Conservation (phyloP, 345 rosid genomes). For the Heritiera littoralis region DNA sequence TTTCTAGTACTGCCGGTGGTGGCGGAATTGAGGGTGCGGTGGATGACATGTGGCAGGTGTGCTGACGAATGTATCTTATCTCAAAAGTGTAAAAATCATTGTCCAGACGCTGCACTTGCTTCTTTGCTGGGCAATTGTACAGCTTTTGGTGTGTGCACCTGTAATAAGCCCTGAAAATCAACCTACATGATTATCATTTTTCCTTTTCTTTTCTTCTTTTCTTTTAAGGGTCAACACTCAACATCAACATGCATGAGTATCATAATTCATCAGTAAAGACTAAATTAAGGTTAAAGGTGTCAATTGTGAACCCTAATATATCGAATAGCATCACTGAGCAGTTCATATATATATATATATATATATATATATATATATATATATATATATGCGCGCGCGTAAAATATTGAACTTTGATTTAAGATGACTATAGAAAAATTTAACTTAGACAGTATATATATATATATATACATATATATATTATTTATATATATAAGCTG, state of each 20-base stretch:
- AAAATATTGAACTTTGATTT: too few species aligned
- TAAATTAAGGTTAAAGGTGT: neutral
- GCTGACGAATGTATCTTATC: slow-evolving; percentile 62
- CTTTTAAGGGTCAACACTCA: neutral
- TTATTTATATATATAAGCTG: too few species aligned
- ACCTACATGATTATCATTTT: slow-evolving; percentile 10
- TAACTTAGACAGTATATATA: too few species aligned
- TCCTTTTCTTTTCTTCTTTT: neutral
- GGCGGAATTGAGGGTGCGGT: slow-evolving; percentile 48
- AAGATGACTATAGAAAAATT: too few species aligned
- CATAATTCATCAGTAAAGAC: neutral
- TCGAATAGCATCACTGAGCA: neutral
- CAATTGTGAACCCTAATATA: neutral
- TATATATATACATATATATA: too few species aligned
- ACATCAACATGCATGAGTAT: neutral
- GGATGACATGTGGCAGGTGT: slow-evolving; percentile 72
- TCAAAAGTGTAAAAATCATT: slow-evolving; percentile 60
- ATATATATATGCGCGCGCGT: too few species aligned
- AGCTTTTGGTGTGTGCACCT: slow-evolving; percentile 90
- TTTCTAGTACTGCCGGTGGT: neutral
- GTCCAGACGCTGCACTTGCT: slow-evolving; percentile 80
- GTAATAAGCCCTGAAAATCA: slow-evolving; percentile 62
- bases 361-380: too few species aligned
- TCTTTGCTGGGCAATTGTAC: slow-evolving; percentile 84
- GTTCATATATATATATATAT: too few species aligned